Base-by-base conservation (phyloP, 2,329 filamentous ascomycete genomes). In the Fusarium goolgardi region DNA sequence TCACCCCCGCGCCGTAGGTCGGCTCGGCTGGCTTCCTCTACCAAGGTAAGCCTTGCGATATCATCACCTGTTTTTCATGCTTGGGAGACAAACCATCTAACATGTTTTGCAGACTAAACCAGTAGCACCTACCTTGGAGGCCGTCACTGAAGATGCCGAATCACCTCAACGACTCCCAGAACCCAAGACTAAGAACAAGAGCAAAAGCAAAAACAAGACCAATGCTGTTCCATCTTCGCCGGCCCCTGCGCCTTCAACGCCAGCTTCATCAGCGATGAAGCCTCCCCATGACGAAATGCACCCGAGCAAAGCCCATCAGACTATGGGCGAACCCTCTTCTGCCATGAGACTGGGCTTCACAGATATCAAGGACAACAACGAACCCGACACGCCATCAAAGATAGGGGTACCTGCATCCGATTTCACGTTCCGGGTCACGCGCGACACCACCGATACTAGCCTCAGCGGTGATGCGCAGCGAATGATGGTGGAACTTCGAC, bases 251-350 rank as follows among this genome's bases (percentile, higher is more conserved):
- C 80, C 81, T 6, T 75, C 74, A 29, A 90, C 91, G 2, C 93
- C 93, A 7, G 87, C 87, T 39, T 86, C 85, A 16, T 88, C 88
- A 6, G 85, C 88, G 8, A 81, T 91, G 70, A 91, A 91, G 80
- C 91, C 93, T 25, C 83, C 90, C 47, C 85, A 85, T 67, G 88
- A 90, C 62, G 94, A 97, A 77, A 97, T 97, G 94, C 94, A 97
- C 76, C 95, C 95, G 11, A 92, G 91, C 81, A 92, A 91, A 76
- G 87, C 88, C 58, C 93, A 96, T 59, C 85, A 87, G 68, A 94
- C 91, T 23, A 91, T 89, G 65, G 92, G 91, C 55, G 83, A 92
- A 44, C 87, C 91, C 3, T 94, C 96, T 27, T 93, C 94, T 13
- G 93, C 91, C 8, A 83, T 96, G 43, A 88, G 91, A 74, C 85